Evolutionary conservation across 352 stramenopile species (phyloP).

Genomic region (Plasmopara halstedii): DNA sequence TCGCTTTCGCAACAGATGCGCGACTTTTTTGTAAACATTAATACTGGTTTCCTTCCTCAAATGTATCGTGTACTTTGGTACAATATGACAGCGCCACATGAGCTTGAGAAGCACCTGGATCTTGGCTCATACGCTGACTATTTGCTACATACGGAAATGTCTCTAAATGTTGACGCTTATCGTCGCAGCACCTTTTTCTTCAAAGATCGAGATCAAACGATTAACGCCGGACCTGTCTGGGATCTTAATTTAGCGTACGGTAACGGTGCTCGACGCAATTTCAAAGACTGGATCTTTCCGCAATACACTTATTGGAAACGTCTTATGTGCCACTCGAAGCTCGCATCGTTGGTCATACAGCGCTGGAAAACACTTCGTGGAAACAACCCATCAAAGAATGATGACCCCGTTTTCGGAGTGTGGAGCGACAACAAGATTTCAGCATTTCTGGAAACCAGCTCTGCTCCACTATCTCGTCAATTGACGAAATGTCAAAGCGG

Average conservation of each 20-base stretch:
- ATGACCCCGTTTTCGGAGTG: constrained; percentile 16
- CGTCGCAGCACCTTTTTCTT: constrained; percentile 74
- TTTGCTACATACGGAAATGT: constrained; percentile 77
- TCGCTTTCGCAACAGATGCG: constrained; percentile 62
- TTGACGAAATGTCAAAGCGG: constrained; percentile 42
- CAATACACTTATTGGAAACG: constrained; percentile 80
- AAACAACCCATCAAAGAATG: constrained; percentile 5
- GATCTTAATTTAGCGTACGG: constrained; percentile 77
- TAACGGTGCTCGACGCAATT: constrained; percentile 46
- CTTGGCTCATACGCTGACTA: constrained; percentile 70
- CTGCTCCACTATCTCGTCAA: constrained; percentile 36
- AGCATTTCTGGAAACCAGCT: constrained; percentile 43
- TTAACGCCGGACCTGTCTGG: constrained; percentile 74
- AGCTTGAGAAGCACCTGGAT: constrained; percentile 53
- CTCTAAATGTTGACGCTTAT: constrained; percentile 73
- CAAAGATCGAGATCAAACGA: constrained; percentile 63
- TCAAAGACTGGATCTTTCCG: constrained; percentile 62
- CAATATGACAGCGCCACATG: constrained; percentile 62
- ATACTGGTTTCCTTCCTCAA: constrained; percentile 49
- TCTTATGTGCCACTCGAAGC: constrained; percentile 70
- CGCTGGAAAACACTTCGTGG: constrained; percentile 63
- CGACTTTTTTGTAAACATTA: constrained; percentile 61
- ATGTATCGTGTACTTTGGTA: constrained; percentile 67
- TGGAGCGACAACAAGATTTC: constrained; percentile 52
- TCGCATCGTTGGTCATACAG: constrained; percentile 62